phyloP scores from a whole-genome alignment of 108 stramenopile species.

The Licmophora abbreviata region DNA sequence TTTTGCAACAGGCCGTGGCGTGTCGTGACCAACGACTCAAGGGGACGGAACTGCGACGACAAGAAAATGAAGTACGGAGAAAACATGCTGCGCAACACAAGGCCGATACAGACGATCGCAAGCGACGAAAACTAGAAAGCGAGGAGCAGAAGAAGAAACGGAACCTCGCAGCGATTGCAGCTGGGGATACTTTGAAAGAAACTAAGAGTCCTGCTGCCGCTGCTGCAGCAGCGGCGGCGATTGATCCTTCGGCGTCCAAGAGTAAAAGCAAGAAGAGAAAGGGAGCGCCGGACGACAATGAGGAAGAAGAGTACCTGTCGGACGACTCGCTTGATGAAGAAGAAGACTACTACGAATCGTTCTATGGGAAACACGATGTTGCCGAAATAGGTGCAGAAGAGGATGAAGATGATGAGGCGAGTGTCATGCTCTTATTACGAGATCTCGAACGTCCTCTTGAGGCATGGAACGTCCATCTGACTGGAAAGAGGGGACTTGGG shows the following conservation, averaged over 20 bases:
- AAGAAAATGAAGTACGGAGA: conserved; percentile 31
- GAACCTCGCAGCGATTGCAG: conserved; percentile 21
- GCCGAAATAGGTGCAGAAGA: conserved; percentile 22
- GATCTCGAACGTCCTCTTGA: conserved; percentile 70
- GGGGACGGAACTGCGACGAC: conserved; percentile 44
- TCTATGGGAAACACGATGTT: conserved; percentile 19
- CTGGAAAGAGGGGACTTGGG: conserved; percentile 60
- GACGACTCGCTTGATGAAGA: conserved; percentile 69
- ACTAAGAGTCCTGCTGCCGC: conserved; percentile 11
- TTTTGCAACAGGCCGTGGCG: conserved; percentile 64
- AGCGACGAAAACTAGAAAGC: conserved; percentile 27
- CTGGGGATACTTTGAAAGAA: conserved; percentile 27
- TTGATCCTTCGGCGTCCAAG: background rate
- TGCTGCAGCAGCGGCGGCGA: conserved; percentile 4
- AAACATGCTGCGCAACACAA: conserved; percentile 43
- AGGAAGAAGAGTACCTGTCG: conserved; percentile 41
- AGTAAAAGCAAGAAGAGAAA: conserved; percentile 28
- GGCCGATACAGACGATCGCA: conserved; percentile 29
- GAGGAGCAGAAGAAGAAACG: conserved; percentile 18
- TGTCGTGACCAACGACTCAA: conserved; percentile 78
- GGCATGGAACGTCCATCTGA: conserved; percentile 70
- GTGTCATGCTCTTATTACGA: conserved; percentile 45
- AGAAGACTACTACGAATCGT: conserved; percentile 54
- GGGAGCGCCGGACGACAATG: conserved; percentile 7
- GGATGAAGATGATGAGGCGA: conserved; percentile 54